Evolutionary conservation across 371 early-diverging fungal species (phyloP), one percentile per base, ranked within the genome.

Genomic region (Gilbertella persicaria): DNA sequence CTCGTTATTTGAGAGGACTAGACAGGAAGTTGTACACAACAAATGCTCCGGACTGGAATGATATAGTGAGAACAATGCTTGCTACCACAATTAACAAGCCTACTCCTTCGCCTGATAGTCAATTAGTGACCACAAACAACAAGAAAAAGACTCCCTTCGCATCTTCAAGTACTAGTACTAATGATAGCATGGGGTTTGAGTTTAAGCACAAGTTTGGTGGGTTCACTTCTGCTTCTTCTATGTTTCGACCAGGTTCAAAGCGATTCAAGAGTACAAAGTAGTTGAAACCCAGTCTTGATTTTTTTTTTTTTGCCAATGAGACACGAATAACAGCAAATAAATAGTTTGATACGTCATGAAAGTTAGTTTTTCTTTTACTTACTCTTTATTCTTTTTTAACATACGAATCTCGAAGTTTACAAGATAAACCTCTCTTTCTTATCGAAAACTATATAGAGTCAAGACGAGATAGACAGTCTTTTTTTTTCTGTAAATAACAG

Each of bases 31-130:
- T 50, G 4, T 50, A 35, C 16, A 19, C 5, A 5, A 26, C 13
- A 8, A 5, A 8, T 7, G n/a, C 45, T 24, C 39, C 50, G 0
- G 45, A 54, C 0, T 53, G 54, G 60, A 20, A 54, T 17, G 29
- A 49, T 14, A 19, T 40, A 0, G 33, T 44, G 1, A 37, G 60
- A 38, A 7, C 25, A 2, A 50, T 53, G 45, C 14, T 60, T 16
- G 60, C 60, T 9, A 20, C 7, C 5, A 60, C 55, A 0, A 28
- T 54, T 5, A 25, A 23, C 9, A 43, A 26, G 12, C 45, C 45
- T 5, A 13, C 21, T 4, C 54, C 60, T 23, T 23, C 38, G 2
- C 43, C 42, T 20, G 57, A 57, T 44, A 28, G 43, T n/a, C 5
- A 26, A 10, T 35, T 57, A 20, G 36, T 43, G 0, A 55, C 36